A percentile compares a stretch with the other conserved stretches of the same genome.
These are phyloP conservation scores for Calonectria fujianensis DNA, from an alignment of 2,329 filamentous ascomycete species.

Conservation along the genomic window DNA sequence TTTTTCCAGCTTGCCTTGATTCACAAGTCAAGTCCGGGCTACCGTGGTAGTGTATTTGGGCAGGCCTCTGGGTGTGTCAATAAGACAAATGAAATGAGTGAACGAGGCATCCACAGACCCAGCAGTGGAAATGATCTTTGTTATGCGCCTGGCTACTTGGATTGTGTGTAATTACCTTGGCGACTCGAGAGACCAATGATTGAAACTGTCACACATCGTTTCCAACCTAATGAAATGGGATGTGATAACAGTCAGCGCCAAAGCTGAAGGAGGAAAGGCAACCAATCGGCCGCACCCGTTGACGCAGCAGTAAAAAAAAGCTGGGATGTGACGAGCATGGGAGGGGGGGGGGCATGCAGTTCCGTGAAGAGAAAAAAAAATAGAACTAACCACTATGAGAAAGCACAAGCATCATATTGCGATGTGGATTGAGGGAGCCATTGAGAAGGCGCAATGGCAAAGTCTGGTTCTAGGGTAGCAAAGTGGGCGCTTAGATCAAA, in stretches of 20 bases:
- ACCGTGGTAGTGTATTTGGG: not conserved
- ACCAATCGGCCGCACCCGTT: conserved; percentile 27
- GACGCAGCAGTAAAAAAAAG: not conserved
- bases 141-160: not conserved
- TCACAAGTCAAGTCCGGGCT: not conserved
- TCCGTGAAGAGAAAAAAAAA: too few relatives aligned
- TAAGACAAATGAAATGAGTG: not conserved
- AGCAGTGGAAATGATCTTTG: not conserved
- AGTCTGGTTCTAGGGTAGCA: conserved; percentile 31
- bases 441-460: not conserved
- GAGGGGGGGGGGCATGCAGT: not conserved
- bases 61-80: not conserved
- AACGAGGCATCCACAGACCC: not conserved
- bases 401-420: conserved; percentile 9
- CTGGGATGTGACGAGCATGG: not conserved
- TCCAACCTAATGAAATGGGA: not conserved
- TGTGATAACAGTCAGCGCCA: conserved; percentile 28
- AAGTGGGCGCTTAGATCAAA: conserved; percentile 28
- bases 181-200: not conserved
- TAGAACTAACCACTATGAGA: not conserved
- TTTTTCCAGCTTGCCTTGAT: not conserved
- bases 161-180: not conserved
- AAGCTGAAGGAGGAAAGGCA: conserved; percentile 15
- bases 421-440: not conserved
- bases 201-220: not conserved